These are phyloP conservation scores for Chaetomiaceae sp. DNA, from an alignment of 2,329 filamentous ascomycete species.

Conservation along the genomic window DNA sequence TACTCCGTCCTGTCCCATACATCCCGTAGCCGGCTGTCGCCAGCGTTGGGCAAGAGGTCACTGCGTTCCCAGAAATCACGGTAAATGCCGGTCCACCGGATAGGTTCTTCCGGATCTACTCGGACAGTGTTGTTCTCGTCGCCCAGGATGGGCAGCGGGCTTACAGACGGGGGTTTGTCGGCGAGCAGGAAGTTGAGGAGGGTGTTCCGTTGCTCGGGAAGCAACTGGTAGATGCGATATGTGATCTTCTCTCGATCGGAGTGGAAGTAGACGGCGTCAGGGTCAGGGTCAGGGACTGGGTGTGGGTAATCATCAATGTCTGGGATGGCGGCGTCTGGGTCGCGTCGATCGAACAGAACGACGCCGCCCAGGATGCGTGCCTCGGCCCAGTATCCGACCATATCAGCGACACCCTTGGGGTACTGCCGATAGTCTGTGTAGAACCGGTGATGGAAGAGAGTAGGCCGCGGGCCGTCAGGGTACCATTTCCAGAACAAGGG, in stretches of 20 bases:
- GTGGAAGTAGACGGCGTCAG: no score
- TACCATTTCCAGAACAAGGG: background rate
- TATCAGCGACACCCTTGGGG: conserved; percentile 22
- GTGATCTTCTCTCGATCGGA: conserved; percentile 15
- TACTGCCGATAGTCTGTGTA: conserved; percentile 22
- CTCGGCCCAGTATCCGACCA: conserved; percentile 27
- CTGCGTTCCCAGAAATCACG: conserved; percentile 29
- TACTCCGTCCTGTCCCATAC: background rate
- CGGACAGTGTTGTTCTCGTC: conserved; percentile 22
- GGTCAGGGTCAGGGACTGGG: no score
- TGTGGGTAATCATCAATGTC: no score
- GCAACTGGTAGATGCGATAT: conserved; percentile 26
- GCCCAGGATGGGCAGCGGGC: conserved; percentile 20
- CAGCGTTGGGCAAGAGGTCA: background rate
- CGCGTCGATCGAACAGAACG: conserved; percentile 21
- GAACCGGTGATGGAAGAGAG: conserved; percentile 17
- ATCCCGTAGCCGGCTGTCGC: background rate
- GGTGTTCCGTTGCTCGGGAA: conserved; percentile 22
- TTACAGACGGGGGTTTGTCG: background rate
- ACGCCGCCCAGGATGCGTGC: conserved; percentile 25
- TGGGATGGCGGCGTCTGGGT: background rate
- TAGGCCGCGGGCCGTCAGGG: conserved; percentile 12
- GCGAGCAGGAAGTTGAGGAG: conserved; percentile 24
- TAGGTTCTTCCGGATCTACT: conserved; percentile 28
- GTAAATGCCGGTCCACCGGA: conserved; percentile 26